phyloP scores from a whole-genome alignment of 257 asterid species.

The Solanum verrucosum region DNA sequence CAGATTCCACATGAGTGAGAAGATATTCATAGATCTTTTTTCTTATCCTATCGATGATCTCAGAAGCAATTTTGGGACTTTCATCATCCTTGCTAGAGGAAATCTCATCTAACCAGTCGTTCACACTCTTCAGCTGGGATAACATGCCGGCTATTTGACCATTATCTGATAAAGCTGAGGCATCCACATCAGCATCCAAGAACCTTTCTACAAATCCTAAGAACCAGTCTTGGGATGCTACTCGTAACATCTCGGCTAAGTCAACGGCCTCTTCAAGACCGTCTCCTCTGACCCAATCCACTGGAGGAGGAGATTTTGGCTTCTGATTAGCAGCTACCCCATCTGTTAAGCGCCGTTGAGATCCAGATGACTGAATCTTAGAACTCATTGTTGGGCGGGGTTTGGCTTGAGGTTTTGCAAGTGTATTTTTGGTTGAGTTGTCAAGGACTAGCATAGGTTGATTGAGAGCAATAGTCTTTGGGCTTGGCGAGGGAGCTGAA shows the following conservation, averaged over 20 bases:
- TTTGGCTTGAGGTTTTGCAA: constrained; percentile 32
- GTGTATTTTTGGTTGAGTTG: constrained; percentile 40
- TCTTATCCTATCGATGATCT: constrained; percentile 73
- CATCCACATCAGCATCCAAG: constrained; percentile 79
- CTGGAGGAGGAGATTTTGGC: constrained; percentile 34
- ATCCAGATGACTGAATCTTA: constrained; percentile 32
- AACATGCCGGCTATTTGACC: constrained; percentile 96
- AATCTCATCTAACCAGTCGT: constrained; percentile 88
- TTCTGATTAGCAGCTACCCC: constrained; percentile 33
- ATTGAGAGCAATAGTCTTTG: constrained; percentile 23
- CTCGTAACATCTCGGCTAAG: constrained; percentile 56
- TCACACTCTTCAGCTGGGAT: constrained; percentile 89
- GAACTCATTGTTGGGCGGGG: constrained; percentile 38
- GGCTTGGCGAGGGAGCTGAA: constrained; percentile 29
- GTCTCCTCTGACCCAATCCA: constrained; percentile 88
- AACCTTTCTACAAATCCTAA: constrained; percentile 84
- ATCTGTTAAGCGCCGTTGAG: constrained; percentile 39
- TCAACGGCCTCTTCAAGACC: constrained; percentile 77
- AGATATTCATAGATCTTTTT: constrained; percentile 95
- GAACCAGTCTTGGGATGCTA: constrained; percentile 94
- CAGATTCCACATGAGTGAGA: constrained; percentile 92
- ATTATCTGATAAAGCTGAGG: constrained; percentile 63
- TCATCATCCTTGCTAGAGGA: constrained; percentile 60
- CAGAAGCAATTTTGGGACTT: constrained; percentile 39
- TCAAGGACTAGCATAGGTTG: constrained; percentile 65